Evolutionary conservation across 108 stramenopile genomes (phyloP).

Genomic region (Skeletonema marinoi): DNA sequence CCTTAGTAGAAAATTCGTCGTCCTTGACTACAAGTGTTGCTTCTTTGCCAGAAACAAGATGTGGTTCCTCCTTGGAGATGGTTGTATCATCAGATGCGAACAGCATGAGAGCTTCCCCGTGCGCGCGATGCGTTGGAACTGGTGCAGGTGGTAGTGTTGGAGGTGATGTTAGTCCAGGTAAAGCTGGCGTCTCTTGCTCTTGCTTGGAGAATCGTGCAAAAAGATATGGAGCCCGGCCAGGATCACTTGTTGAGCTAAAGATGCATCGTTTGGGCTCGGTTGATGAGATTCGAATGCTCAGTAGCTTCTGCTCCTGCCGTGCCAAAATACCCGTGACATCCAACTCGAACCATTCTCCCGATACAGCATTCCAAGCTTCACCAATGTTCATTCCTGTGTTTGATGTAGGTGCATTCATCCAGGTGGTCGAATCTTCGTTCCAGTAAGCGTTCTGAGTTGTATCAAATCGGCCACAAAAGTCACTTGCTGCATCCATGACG

Average conservation of each 20-base stretch:
- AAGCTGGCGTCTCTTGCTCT: too few relatives aligned
- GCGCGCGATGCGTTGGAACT: neutral
- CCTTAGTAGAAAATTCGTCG: neutral
- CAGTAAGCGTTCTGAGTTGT: neutral
- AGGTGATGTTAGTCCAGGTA: too few relatives aligned
- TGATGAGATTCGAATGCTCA: neutral
- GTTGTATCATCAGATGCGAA: conserved; percentile 2
- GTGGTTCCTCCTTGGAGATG: neutral
- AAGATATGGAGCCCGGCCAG: too few relatives aligned
- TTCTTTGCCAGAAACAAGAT: neutral
- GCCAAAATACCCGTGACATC: neutral
- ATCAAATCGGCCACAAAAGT: neutral
- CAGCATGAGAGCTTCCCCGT: neutral
- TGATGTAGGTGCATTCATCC: neutral
- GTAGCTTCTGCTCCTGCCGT: neutral
- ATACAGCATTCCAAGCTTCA: neutral
- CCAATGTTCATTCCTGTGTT: neutral
- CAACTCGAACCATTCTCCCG: conserved; percentile 8
- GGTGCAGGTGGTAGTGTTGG: too few relatives aligned
- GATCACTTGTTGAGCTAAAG: too few relatives aligned
- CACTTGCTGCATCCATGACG: conserved; percentile 5
- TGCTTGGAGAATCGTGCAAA: too few relatives aligned
- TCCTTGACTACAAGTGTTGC: neutral
- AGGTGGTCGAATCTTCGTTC: neutral
- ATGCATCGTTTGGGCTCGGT: conserved; percentile 1